phyloP scores from a whole-genome alignment of 208 protist species.

The Wallacemonas sp. region DNA sequence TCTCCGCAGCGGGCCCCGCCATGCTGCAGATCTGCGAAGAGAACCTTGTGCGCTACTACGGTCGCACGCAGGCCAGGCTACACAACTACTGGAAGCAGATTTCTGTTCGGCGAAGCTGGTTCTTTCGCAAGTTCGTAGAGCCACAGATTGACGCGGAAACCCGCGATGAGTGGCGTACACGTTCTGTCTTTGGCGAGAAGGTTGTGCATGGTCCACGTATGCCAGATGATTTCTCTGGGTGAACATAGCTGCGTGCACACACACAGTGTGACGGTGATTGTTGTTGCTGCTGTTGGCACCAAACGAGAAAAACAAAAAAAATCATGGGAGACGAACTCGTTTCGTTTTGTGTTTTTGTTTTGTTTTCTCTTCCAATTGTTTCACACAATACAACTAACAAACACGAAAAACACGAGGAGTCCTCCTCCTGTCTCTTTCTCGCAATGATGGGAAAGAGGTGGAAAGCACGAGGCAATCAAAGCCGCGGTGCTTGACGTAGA shows the following conservation, averaged over 20 bases:
- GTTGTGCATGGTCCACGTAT: constrained; percentile 57
- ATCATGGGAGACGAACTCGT: no score
- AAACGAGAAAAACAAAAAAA: no score
- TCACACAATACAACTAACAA: neutral
- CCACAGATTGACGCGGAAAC: constrained; percentile 65
- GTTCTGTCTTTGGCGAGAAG: constrained; percentile 76
- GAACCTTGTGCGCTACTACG: constrained; percentile 67
- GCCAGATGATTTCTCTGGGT: constrained; percentile 31
- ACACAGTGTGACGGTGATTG: neutral
- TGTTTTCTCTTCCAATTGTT: neutral
- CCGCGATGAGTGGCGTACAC: constrained; percentile 59
- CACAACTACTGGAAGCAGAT: constrained; percentile 91
- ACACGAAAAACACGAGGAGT: no score
- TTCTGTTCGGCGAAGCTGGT: constrained; percentile 75
- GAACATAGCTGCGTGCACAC: no score
- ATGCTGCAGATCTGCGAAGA: constrained; percentile 80
- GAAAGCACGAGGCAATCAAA: no score
- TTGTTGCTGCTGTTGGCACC: no score
- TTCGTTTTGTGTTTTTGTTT: constrained; percentile 15
- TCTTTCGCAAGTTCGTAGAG: constrained; percentile 76
- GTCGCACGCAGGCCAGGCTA: constrained; percentile 71
- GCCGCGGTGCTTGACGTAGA: no score
- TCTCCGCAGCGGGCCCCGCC: constrained; percentile 64
- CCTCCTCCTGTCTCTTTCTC: no score
- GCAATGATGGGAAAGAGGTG: neutral